These are phyloP conservation scores for Hypholoma sublateritium DNA, from an alignment of 768 basidiomycete genomes.

Conservation along the genomic window DNA sequence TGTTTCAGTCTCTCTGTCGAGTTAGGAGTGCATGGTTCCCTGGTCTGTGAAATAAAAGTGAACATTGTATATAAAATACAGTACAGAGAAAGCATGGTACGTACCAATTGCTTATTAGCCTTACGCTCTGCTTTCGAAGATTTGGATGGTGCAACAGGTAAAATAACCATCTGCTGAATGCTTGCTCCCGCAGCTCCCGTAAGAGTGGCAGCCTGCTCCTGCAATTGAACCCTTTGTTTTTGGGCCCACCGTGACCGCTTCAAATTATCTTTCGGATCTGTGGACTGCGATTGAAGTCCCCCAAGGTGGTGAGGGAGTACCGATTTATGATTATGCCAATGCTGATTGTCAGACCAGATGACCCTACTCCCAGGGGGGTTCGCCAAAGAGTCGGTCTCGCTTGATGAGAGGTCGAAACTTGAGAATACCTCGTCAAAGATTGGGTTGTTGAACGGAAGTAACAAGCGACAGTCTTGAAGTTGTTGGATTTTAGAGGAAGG, in stretches of 20 bases:
- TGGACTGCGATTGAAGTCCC: slow-evolving; percentile 29
- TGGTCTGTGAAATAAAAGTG: background rate
- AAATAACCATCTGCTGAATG: slow-evolving; percentile 56
- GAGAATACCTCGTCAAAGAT: slow-evolving; percentile 27
- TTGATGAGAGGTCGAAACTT: background rate
- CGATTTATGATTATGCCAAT: slow-evolving; percentile 58
- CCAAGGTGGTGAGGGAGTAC: slow-evolving; percentile 57
- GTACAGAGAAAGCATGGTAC: background rate
- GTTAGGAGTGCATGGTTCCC: slow-evolving; percentile 15
- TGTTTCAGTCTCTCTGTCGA: slow-evolving; percentile 32
- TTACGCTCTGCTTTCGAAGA: background rate
- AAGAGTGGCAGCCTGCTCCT: slow-evolving; percentile 59
- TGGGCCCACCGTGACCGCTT: slow-evolving; percentile 47
- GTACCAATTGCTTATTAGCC: too few species aligned
- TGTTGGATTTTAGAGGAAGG: slow-evolving; percentile 21
- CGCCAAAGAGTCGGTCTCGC: background rate
- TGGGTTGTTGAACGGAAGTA: slow-evolving; percentile 36
- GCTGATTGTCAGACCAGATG: slow-evolving; percentile 49
- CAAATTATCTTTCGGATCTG: slow-evolving; percentile 34
- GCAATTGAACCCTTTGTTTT: slow-evolving; percentile 54
- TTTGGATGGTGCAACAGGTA: slow-evolving; percentile 23
- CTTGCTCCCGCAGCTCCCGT: slow-evolving; percentile 59
- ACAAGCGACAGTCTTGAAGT: slow-evolving; percentile 1
- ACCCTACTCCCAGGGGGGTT: slow-evolving; percentile 33
- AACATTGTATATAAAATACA: background rate